Percentiles rank a stretch among this genome's conserved stretches.
phyloP scores from a whole-genome alignment of 768 basidiomycete genomes.

The Naganishia kalamii region DNA sequence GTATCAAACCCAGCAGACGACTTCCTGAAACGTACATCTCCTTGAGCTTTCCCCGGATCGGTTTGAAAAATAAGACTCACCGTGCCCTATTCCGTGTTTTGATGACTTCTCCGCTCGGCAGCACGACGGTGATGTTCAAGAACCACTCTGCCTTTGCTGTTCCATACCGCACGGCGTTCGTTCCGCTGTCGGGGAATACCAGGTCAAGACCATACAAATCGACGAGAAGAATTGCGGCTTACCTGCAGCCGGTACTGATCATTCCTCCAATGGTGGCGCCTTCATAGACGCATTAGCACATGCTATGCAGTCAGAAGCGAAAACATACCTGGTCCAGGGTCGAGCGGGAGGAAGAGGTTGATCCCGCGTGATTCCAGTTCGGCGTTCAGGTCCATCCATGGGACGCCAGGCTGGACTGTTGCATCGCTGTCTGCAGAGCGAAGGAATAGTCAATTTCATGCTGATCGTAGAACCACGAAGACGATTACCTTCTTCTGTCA shows the following conservation, averaged over 20 bases:
- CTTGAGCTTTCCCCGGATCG: too few species aligned
- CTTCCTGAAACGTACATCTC: slow-evolving; percentile 52
- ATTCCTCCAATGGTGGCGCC: slow-evolving; percentile 82
- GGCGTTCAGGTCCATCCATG: slow-evolving; percentile 38
- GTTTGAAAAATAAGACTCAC: not conserved
- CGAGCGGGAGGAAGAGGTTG: slow-evolving; percentile 81
- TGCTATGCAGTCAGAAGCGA: not conserved
- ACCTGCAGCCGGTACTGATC: slow-evolving; percentile 69
- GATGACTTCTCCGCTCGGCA: slow-evolving; percentile 81
- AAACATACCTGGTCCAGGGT: slow-evolving; percentile 55
- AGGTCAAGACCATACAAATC: not conserved
- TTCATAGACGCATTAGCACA: not conserved
- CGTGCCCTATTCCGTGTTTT: slow-evolving; percentile 59
- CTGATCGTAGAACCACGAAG: not conserved
- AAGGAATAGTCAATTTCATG: not conserved
- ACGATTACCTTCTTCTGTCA: slow-evolving; percentile 3
- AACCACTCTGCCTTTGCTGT: slow-evolving; percentile 86
- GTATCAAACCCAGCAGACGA: slow-evolving; percentile 81
- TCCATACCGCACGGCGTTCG: slow-evolving; percentile 65
- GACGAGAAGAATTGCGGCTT: not conserved
- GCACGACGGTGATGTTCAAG: slow-evolving; percentile 75
- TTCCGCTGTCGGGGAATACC: slow-evolving; percentile 50
- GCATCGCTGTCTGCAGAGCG: slow-evolving; percentile 42
- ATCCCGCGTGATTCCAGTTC: slow-evolving; percentile 64
- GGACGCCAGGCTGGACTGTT: slow-evolving; percentile 46